Percentiles rank a stretch among this genome's conserved stretches.
These are phyloP conservation scores for Candida adriatica DNA, from an alignment of 805 yeast species.

Conservation along the genomic window DNA sequence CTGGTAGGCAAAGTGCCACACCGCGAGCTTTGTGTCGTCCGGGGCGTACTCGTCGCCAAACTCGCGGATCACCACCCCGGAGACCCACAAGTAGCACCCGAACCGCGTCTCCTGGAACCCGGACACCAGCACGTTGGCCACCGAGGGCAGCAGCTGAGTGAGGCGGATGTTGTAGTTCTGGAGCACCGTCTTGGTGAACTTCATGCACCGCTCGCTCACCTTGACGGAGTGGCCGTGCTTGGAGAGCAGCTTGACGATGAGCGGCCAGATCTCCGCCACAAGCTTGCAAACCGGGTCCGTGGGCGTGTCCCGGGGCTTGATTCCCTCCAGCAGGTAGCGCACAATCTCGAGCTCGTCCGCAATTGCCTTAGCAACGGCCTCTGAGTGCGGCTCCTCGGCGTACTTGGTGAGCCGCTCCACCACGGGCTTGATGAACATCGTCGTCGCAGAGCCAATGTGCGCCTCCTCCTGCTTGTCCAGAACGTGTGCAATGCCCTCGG, in stretches of 20 bases:
- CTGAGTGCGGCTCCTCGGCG: constrained; percentile 20
- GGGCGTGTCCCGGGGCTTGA: constrained; percentile 35
- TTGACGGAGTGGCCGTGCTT: constrained; percentile 52
- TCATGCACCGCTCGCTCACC: constrained; percentile 70
- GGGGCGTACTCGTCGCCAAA: constrained; percentile 51
- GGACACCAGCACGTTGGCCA: constrained; percentile 58
- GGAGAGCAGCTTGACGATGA: constrained; percentile 39
- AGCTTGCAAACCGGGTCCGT: constrained; percentile 46
- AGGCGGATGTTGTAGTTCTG: constrained; percentile 55
- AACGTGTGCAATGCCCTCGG: constrained; percentile 87
- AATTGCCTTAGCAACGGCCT: constrained; percentile 36
- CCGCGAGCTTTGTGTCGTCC: constrained; percentile 46
- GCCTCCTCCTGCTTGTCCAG: constrained; percentile 53
- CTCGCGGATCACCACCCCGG: constrained; percentile 74
- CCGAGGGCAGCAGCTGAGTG: constrained; percentile 50
- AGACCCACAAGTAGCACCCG: constrained; percentile 88
- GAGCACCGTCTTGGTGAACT: constrained; percentile 58
- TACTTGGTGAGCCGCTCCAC: constrained; percentile 36
- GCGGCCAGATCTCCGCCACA: constrained; percentile 56
- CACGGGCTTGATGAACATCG: constrained; percentile 63
- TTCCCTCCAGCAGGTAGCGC: constrained; percentile 50
- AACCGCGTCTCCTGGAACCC: constrained; percentile 64
- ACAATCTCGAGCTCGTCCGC: constrained; percentile 74
- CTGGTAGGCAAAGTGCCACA: constrained; percentile 67
- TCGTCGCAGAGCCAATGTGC: constrained; percentile 44